Evolutionary conservation across 2,329 filamentous ascomycete genomes (phyloP).

Genomic region (Tolypocladium paradoxum): DNA sequence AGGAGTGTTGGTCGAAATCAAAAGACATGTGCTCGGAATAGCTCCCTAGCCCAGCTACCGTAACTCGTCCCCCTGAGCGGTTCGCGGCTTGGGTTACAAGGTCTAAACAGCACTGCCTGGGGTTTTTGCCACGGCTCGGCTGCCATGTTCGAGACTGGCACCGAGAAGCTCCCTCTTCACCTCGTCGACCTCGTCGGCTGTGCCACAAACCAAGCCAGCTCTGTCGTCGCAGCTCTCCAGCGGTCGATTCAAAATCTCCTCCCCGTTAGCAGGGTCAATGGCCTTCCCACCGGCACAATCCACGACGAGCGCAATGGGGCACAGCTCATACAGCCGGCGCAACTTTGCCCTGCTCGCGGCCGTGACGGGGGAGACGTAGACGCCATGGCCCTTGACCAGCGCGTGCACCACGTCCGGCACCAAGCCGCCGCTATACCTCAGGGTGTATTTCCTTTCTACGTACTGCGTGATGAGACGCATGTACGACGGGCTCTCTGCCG

Average conservation of each 20-base stretch:
- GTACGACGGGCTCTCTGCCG: constrained; percentile 39
- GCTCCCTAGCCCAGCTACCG: not conserved
- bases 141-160: not conserved
- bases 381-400: constrained; percentile 49
- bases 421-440: constrained; percentile 49
- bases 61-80: not conserved
- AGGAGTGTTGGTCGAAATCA: not conserved
- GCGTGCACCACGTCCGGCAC: constrained; percentile 51
- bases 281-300: constrained; percentile 50
- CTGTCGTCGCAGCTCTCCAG: constrained; percentile 35
- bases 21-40: not conserved
- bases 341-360: constrained; percentile 42
- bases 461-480: constrained; percentile 36
- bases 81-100: not conserved
- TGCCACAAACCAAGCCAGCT: constrained; percentile 40
- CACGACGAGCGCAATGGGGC: constrained; percentile 47
- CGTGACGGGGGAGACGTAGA: constrained; percentile 50
- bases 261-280: constrained; percentile 35
- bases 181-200: constrained; percentile 33
- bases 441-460: constrained; percentile 43
- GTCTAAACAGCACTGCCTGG: not conserved
- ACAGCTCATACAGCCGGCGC: constrained; percentile 46
- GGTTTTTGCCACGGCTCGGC: not conserved
- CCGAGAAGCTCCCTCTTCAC: constrained; percentile 9
- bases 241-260: constrained; percentile 26